Conservation (phyloP, 2,329 filamentous ascomycete genomes). For the Fonsecaea multimorphosa region DNA sequence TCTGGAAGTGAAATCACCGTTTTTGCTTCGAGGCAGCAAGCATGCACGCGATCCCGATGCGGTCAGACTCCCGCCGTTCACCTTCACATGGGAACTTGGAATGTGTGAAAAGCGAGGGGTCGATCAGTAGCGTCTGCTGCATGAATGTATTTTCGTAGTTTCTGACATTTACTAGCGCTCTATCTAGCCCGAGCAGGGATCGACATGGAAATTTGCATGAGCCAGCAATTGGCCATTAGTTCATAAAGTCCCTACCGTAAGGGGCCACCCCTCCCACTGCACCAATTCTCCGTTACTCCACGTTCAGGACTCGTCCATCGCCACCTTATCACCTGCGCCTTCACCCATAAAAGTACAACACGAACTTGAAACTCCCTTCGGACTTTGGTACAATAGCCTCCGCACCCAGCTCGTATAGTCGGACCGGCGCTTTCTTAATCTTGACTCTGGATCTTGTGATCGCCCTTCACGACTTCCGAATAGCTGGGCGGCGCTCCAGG, state of each 20-base stretch:
- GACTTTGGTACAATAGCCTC: neutral
- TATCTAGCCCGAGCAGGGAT: neutral
- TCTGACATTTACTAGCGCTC: neutral
- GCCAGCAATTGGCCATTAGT: neutral
- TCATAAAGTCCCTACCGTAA: neutral
- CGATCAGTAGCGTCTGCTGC: neutral
- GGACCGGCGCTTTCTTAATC: conserved; percentile 50
- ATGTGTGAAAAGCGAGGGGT: neutral
- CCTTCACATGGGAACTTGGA: neutral
- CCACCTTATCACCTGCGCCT: neutral
- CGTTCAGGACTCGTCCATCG: neutral
- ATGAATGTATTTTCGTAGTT: neutral
- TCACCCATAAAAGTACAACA: neutral
- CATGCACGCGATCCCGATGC: neutral
- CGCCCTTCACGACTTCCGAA: conserved; percentile 84
- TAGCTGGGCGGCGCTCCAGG: conserved; percentile 76
- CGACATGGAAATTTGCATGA: neutral
- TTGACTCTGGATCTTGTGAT: conserved; percentile 83
- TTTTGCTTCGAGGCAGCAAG: neutral
- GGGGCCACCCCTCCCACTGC: neutral
- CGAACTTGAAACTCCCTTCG: neutral
- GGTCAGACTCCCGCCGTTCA: neutral
- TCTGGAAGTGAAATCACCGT: neutral
- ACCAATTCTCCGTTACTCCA: neutral
- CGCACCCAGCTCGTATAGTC: neutral